Evolutionary conservation across 2,329 filamentous ascomycete species (phyloP), one percentile per base, ranked within the genome.

Genomic region (Hirsutella rhossiliensis): DNA sequence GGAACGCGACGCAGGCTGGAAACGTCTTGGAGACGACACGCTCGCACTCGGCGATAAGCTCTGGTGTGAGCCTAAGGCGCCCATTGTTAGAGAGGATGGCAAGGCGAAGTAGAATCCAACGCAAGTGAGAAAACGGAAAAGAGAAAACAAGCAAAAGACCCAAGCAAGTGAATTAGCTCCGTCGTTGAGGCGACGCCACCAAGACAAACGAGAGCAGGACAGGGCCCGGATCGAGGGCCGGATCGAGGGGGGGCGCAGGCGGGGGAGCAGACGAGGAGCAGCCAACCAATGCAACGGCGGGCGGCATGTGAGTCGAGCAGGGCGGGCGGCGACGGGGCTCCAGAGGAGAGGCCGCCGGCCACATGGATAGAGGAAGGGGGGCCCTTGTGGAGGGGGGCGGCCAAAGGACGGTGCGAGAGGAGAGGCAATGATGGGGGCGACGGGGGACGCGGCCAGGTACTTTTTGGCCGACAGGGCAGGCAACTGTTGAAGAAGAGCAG

Each of bases 1-100:
- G 75, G 56, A 79, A 79, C 54, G 75, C 75, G 37, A 79, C 73
- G 55, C 74, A 78, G 48, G 75, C 73, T 34, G 75, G 75, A 52
- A 78, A 69, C 13, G 74, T 76, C 64, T 76, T 78, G 53, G 69
- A 71, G 53, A 79, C 72, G 55, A 78, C 73, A 46, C 75, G 69
- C 61, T 79, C 75, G 57, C 74, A 78, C 61, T 79, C 75, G 50
- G 68, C 62, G 48, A 77, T 64, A 48, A 78, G 63, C 56, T 79
- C 75, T 42, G 75, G 74, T 9, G 73, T 76, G 42, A 79, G 58
- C 51, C 66, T 69, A 52, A 42, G 27, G n/a, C 18, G 20, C 11
- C 31, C 19, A 30, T 13, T 8, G 19, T 39, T 39, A 39, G 38
- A 18, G 18, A n/a, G 8, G 31, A 39, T 5, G 17, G 17, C 20